Conservation (phyloP, 148 eudicot genomes). For the Persicaria maculosa region DNA sequence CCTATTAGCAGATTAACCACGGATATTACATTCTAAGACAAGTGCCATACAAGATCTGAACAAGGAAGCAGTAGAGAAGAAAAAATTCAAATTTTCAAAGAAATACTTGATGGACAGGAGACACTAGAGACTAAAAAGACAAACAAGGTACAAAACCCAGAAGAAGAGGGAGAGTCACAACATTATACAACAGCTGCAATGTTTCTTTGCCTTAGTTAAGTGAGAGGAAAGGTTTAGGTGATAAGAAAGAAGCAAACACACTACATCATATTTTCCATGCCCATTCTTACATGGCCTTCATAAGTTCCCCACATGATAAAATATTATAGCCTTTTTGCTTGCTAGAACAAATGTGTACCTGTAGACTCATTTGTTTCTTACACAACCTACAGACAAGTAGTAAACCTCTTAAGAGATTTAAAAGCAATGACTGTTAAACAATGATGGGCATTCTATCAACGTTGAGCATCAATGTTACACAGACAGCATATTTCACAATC, state of each 20-base stretch:
- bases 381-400: background rate
- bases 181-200: background rate
- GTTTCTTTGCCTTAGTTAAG: background rate
- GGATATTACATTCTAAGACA: background rate
- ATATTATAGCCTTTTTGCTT: background rate
- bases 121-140: background rate
- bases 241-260: background rate
- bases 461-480: background rate
- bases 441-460: background rate
- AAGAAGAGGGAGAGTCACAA: background rate
- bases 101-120: background rate
- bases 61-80: background rate
- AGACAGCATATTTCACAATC: background rate
- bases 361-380: background rate
- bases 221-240: background rate
- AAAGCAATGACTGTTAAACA: background rate
- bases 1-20: constrained; percentile 29
- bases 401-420: background rate
- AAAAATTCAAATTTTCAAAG: background rate
- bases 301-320: background rate
- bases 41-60: background rate
- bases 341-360: background rate
- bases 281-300: background rate
- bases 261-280: background rate
- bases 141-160: too few relatives aligned